Conservation (phyloP, 805 yeast genomes). For the Saccharomyces jurei region DNA sequence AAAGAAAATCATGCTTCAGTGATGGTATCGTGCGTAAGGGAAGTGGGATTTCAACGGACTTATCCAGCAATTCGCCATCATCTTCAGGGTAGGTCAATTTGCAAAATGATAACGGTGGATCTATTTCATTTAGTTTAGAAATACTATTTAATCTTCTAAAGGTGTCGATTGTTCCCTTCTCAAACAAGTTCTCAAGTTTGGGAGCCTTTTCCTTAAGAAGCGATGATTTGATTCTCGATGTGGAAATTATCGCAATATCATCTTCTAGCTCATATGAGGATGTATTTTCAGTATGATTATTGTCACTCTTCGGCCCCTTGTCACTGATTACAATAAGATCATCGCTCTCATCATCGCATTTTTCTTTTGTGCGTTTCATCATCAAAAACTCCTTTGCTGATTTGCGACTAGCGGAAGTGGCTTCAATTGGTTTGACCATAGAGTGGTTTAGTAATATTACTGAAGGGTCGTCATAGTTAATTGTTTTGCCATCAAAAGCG, state of each 20-base stretch:
- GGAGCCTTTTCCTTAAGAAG: not conserved
- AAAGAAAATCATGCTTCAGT: not conserved
- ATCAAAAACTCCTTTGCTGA: not conserved
- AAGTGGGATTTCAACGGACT: not conserved
- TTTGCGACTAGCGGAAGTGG: not conserved
- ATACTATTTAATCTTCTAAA: slow-evolving; percentile 9
- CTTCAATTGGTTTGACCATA: not conserved
- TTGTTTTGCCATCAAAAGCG: not conserved
- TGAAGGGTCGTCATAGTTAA: not conserved
- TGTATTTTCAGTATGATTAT: not conserved
- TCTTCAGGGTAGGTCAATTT: slow-evolving; percentile 13
- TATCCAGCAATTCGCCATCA: not conserved
- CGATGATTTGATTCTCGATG: not conserved
- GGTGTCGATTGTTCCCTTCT: not conserved
- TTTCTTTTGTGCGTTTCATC: not conserved
- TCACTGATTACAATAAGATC: not conserved
- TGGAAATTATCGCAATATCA: not conserved
- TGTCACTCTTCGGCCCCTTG: not conserved
- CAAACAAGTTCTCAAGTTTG: not conserved
- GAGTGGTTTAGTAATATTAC: not conserved
- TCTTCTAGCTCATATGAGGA: not conserved
- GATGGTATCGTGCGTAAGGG: not conserved
- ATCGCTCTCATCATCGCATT: not conserved
- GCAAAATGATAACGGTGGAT: slow-evolving; percentile 15
- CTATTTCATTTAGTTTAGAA: slow-evolving; percentile 13